A percentile compares a stretch with the other conserved stretches of the same genome.
phyloP scores from a whole-genome alignment of 2,329 filamentous ascomycete genomes.

The Dactylonectria macrodidyma region DNA sequence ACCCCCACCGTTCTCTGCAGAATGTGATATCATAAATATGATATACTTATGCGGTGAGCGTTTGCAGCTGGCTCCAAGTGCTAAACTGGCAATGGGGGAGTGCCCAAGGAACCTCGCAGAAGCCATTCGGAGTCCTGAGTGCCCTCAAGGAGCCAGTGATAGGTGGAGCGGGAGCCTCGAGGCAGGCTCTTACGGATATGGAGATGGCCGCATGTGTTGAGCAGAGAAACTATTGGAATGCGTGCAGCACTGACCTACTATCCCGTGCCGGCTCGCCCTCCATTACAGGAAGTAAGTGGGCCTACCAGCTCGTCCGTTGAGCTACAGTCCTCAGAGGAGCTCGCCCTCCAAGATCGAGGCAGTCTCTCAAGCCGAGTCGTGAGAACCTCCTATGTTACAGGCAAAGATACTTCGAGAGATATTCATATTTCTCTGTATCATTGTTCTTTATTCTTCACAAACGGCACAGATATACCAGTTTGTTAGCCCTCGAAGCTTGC shows the following conservation, averaged over 20 bases:
- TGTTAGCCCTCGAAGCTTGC: not conserved
- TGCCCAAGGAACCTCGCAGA: too few relatives aligned
- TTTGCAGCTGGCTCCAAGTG: too few relatives aligned
- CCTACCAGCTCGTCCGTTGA: not conserved
- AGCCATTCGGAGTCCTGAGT: too few relatives aligned
- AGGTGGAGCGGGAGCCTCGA: not conserved
- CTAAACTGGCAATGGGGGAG: too few relatives aligned
- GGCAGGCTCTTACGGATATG: not conserved
- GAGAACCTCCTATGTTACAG: not conserved
- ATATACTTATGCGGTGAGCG: too few relatives aligned
- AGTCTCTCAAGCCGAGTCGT: not conserved
- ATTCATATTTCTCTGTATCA: not conserved
- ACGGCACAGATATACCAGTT: not conserved
- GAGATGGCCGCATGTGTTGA: slow-evolving; percentile 1
- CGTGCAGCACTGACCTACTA: not conserved
- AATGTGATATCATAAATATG: too few relatives aligned
- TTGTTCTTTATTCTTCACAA: not conserved
- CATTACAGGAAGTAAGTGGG: not conserved
- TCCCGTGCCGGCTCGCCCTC: not conserved
- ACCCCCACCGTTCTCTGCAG: not conserved
- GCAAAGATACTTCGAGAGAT: not conserved
- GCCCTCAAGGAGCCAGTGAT: too few relatives aligned
- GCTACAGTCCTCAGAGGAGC: not conserved
- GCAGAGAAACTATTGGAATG: not conserved
- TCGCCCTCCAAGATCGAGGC: not conserved